A percentile compares a stretch with the other conserved stretches of the same genome.
These are phyloP conservation scores for Pseudozyma hubeiensis DNA, from an alignment of 1,284 basidiomycete species.

Conservation along the genomic window DNA sequence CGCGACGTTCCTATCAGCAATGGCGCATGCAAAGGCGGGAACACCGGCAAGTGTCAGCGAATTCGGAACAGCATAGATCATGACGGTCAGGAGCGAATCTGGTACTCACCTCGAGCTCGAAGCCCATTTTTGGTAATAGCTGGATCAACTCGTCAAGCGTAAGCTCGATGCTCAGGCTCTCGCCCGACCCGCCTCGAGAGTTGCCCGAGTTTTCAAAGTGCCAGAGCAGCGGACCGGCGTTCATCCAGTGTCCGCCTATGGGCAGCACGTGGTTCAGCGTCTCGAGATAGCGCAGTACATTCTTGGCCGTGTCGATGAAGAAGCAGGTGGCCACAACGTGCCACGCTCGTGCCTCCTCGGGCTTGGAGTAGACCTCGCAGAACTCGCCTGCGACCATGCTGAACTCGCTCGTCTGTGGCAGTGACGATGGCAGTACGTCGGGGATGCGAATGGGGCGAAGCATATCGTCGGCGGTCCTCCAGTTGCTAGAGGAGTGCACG, in stretches of 20 bases:
- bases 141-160: constrained; percentile 87
- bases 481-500: constrained; percentile 65
- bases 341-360: constrained; percentile 80
- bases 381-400: constrained; percentile 68
- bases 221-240: constrained; percentile 87
- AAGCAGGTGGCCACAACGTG: constrained; percentile 93
- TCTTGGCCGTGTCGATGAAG: constrained; percentile 87
- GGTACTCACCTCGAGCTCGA: constrained; percentile 78
- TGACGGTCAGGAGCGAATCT: not conserved
- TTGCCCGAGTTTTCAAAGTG: constrained; percentile 87
- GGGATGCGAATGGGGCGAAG: constrained; percentile 58
- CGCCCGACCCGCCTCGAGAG: constrained; percentile 9
- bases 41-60: not conserved
- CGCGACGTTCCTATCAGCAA: constrained; percentile 78
- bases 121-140: constrained; percentile 81
- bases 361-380: constrained; percentile 67
- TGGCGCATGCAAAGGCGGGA: too few relatives aligned
- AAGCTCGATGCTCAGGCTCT: constrained; percentile 76
- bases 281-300: constrained; percentile 64
- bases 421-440: constrained; percentile 59
- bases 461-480: constrained; percentile 58
- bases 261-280: constrained; percentile 63
- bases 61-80: not conserved
- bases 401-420: constrained; percentile 60
- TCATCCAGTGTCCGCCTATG: constrained; percentile 63